Evolutionary conservation across 2,329 filamentous ascomycete genomes (phyloP).

Genomic region (Mariannaea elegans): DNA sequence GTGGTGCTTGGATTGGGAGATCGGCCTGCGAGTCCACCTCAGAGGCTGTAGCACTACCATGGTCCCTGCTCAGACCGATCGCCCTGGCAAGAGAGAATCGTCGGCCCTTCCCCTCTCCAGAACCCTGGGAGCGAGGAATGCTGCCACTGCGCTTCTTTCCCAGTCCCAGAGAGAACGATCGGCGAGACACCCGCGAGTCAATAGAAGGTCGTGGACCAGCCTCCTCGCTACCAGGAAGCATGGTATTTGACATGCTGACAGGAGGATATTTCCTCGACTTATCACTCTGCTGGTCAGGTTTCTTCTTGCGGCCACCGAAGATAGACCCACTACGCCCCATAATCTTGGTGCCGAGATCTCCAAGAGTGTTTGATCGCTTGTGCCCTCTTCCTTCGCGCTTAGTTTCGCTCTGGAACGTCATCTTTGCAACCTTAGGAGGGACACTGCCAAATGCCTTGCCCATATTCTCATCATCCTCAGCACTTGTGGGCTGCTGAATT

Average conservation of each 20-base stretch:
- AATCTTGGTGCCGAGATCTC: slow-evolving; percentile 82
- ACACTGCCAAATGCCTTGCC: slow-evolving; percentile 69
- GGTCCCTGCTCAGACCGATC: slow-evolving; percentile 67
- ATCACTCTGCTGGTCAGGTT: slow-evolving; percentile 61
- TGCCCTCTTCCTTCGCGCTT: slow-evolving; percentile 65
- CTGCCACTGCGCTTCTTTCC: slow-evolving; percentile 77
- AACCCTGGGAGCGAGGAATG: slow-evolving; percentile 64
- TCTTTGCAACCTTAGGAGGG: slow-evolving; percentile 66
- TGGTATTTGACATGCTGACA: slow-evolving; percentile 84
- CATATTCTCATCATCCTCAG: slow-evolving; percentile 73
- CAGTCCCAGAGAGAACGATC: slow-evolving; percentile 75
- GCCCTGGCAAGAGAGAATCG: slow-evolving; percentile 77
- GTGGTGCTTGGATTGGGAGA: slow-evolving; percentile 60
- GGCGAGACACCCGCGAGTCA: slow-evolving; percentile 72
- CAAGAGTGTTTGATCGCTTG: slow-evolving; percentile 79
- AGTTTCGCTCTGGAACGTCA: slow-evolving; percentile 63
- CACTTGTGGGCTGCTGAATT: slow-evolving; percentile 76
- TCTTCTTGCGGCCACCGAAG: slow-evolving; percentile 72
- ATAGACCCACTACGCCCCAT: slow-evolving; percentile 86
- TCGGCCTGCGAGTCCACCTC: slow-evolving; percentile 61
- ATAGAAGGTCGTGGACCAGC: slow-evolving; percentile 67
- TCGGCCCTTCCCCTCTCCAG: slow-evolving; percentile 66
- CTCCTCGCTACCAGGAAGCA: slow-evolving; percentile 66
- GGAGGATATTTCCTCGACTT: slow-evolving; percentile 83
- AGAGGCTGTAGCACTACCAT: slow-evolving; percentile 56